Evolutionary conservation across 768 basidiomycete species (phyloP), one percentile per base, ranked within the genome.

Genomic region (Crassisporium funariophilum): DNA sequence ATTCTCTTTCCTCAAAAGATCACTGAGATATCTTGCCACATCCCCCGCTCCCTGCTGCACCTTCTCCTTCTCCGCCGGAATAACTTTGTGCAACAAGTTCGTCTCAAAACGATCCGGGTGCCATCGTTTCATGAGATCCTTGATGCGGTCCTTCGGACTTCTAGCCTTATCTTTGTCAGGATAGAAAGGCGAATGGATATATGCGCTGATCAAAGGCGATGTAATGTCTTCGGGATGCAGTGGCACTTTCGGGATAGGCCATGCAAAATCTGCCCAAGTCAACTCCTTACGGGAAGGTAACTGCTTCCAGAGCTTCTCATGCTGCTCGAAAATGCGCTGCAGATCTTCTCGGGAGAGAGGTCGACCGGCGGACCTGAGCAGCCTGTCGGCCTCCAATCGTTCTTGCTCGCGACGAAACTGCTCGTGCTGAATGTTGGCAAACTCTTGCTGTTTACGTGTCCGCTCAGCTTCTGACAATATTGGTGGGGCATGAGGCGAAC

Each of bases 61-160:
- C 57, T 64, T 77, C 58, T 82, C 86, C 61, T 73, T 75, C 50
- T 90, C 86, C 25, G 62, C 72, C 50, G 83, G 82, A 39, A 70
- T 65, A 39, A 90, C 86, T 64, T 82, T 82, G 9, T 75, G 68
- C 59, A 91, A 62, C 43, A 79, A 67, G 62, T 84, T 82, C 25
- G 81, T 81, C 54, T 90, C 84, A 58, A 91, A 91, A 24, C 86
- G 81, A 66, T 91, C 89, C 4, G 89, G 88, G 65, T 91, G 88
- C 88, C 88, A 91, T 53, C 76, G 69, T 64, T 79, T 77, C 55
- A 91, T 75, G 44, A 83, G 80, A 50, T 90, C 88, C 70, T 82
- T 87, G 53, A 89, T 74, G 11, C 86, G 81, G 55, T 90, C 88
- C 67, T 86, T 87, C 40, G 72, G 56, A 37, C 70, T 69, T 64